Base-by-base conservation (phyloP, 1,284 basidiomycete species). In the Rhodofomes roseus region DNA sequence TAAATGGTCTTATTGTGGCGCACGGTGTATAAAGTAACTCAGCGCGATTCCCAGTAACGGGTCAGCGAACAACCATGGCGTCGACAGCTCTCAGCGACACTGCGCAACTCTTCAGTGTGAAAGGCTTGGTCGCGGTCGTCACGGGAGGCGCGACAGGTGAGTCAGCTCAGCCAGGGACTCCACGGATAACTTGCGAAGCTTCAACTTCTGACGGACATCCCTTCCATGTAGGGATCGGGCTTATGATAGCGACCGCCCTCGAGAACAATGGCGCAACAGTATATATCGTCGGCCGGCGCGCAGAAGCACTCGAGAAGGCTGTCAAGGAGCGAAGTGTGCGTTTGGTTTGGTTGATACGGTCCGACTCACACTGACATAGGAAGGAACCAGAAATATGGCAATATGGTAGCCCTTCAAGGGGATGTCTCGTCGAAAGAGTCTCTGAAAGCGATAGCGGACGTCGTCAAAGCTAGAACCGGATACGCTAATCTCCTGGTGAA, bases 241-340 rank as follows among this genome's bases (percentile, higher is more conserved):
- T 89, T 43, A 89, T 89, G 84, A 88, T 90, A 71, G 86, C 89
- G 37, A 81, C 79, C 18, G 81, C 86, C 16, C 76, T 90, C 7
- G 88, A 90, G 71, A 81, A 82, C 70, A 89, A 89, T 63, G 89
- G 88, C 37, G 88, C 88, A 1, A 85, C 79, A 1, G 88, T 90
- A 0, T 90, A 90, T 69, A 89, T 90, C 66, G 69, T 88, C 25
- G 86, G 86, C n/a, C 79, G 87, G 20, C 77, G 86, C 43, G 70
- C 78, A 20, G 76, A 83, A 41, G 76, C 85, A 25, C 74, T 90
- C n/a, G 76, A 87, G 62, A 77, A 76, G 52, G 85, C 87, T 34
- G 85, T 84, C 12, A 63, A 64, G 46, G 71, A 78, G 61, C 70
- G 76, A 56, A 79, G 65, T 51, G 81, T 80, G 61, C 41, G 77